These are phyloP conservation scores for Paramecium pentaurelia DNA, from an alignment of 73 alveolate genomes.

Conservation along the genomic window DNA sequence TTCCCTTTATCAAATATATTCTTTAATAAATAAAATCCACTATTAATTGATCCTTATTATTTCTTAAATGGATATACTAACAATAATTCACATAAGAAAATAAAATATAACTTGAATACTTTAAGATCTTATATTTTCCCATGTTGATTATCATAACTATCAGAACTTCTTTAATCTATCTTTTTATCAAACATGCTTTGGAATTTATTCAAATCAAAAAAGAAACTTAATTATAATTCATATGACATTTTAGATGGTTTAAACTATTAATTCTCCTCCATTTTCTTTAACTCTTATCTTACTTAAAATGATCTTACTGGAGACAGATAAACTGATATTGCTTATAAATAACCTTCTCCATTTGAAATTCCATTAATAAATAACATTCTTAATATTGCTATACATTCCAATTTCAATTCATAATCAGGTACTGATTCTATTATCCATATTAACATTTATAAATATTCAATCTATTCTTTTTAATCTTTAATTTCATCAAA, in stretches of 20 bases:
- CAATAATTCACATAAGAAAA: conserved; percentile 30
- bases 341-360: neutral
- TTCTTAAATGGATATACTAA: neutral
- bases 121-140: neutral
- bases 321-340: neutral
- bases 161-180: conserved; percentile 8
- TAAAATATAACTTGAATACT: neutral
- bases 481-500: conserved; percentile 28
- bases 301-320: neutral
- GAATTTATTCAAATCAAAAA: neutral
- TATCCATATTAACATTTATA: neutral
- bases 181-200: neutral
- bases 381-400: neutral
- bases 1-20: neutral
- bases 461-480: neutral
- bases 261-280: neutral
- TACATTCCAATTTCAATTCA: conserved; percentile 7
- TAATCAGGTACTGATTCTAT: conserved; percentile 1
- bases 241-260: neutral
- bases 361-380: neutral
- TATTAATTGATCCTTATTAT: neutral
- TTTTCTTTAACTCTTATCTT: neutral
- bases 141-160: neutral
- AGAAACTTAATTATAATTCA: neutral
- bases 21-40: neutral